Conservation (phyloP, 352 stramenopile species). For the Hyaloperonospora arabidopsidis region DNA sequence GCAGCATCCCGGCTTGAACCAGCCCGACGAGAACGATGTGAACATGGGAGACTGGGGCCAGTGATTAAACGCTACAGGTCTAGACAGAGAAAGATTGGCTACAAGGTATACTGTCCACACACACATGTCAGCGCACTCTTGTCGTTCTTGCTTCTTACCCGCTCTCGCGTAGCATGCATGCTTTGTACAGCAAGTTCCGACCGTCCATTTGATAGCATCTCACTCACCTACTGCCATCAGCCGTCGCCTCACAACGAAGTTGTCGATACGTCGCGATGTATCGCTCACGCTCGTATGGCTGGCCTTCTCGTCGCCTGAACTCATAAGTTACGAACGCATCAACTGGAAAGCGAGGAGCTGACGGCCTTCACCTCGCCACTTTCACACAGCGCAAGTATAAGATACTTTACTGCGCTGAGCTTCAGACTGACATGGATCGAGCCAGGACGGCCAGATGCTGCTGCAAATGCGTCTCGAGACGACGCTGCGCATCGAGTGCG, state of each 20-base stretch:
- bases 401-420: conserved; percentile 5
- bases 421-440: conserved; percentile 46
- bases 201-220: no score
- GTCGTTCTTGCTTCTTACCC: no score
- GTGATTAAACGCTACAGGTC: conserved; percentile 11
- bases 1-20: conserved; percentile 42
- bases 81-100: conserved; percentile 5
- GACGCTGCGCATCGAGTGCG: conserved; percentile 38
- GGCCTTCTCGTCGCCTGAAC: no score
- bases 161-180: no score
- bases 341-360: conserved; percentile 9
- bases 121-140: no score
- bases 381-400: background rate
- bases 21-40: conserved; percentile 38
- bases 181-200: no score
- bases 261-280: no score
- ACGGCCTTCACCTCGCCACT: no score
- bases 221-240: no score
- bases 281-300: no score
- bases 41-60: conserved; percentile 56
- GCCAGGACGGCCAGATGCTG: conserved; percentile 53
- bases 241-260: no score
- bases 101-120: background rate
- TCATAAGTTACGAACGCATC: conserved; percentile 32
- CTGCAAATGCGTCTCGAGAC: conserved; percentile 51